These are phyloP conservation scores for Claviceps africana DNA, from an alignment of 2,329 filamentous ascomycete species.

Conservation along the genomic window DNA sequence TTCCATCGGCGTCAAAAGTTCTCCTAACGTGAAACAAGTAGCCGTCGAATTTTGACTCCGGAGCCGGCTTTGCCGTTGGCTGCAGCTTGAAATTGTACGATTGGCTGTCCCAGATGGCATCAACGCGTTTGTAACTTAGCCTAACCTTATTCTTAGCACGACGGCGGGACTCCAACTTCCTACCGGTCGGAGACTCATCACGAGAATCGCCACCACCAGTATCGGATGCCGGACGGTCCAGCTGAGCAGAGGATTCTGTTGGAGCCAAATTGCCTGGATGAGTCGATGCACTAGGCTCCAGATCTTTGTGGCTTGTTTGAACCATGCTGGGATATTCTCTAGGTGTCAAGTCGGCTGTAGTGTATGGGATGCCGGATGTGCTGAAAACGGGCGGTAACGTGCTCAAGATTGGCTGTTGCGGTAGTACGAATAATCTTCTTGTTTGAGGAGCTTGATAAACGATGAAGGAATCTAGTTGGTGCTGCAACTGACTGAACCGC, in stretches of 20 bases:
- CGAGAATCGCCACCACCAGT: not conserved
- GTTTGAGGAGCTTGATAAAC: not conserved
- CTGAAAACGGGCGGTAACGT: not conserved
- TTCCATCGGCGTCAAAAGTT: constrained; percentile 73
- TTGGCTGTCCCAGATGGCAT: constrained; percentile 38
- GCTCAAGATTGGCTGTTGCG: not conserved
- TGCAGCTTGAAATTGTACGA: constrained; percentile 40
- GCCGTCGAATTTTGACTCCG: constrained; percentile 51
- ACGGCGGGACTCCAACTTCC: not conserved
- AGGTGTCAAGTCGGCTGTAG: not conserved
- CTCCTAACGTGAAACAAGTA: constrained; percentile 74
- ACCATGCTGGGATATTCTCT: not conserved
- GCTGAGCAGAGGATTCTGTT: not conserved
- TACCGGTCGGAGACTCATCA: not conserved
- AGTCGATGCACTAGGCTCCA: not conserved
- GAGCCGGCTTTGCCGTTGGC: constrained; percentile 32
- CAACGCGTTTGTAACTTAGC: constrained; percentile 35
- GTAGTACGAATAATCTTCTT: not conserved
- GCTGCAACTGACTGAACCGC: not conserved
- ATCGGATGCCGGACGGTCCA: not conserved
- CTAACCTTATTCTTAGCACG: constrained; percentile 11
- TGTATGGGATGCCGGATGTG: not conserved
- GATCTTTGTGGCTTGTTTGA: not conserved
- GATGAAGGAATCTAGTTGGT: constrained; percentile 1
- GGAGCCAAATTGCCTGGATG: not conserved